Percentiles rank a stretch among this genome's conserved stretches.
phyloP scores from a whole-genome alignment of 1,284 basidiomycete species.

The Marasmius sp. region DNA sequence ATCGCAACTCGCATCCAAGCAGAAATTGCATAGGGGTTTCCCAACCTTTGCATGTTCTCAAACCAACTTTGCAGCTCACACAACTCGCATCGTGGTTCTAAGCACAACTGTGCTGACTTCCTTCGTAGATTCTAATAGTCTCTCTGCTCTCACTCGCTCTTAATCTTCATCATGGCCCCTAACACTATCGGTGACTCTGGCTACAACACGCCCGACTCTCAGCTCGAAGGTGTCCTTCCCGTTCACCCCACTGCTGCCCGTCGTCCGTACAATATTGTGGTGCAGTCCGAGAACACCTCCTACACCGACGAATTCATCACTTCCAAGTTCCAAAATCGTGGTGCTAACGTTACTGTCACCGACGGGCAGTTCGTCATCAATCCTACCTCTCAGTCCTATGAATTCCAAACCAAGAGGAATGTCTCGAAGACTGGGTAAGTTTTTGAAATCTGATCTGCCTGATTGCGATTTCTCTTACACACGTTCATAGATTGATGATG shows the following conservation, averaged over 20 bases:
- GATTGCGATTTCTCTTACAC: constrained; percentile 6
- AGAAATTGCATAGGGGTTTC: constrained; percentile 16
- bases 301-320: constrained; percentile 85
- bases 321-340: constrained; percentile 82
- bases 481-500: constrained; percentile 80
- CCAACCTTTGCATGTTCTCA: constrained; percentile 77
- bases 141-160: constrained; percentile 23
- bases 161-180: constrained; percentile 48
- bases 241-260: constrained; percentile 87
- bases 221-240: constrained; percentile 62
- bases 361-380: constrained; percentile 77
- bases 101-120: constrained; percentile 68
- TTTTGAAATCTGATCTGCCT: constrained; percentile 11
- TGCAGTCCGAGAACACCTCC: constrained; percentile 80
- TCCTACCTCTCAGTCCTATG: constrained; percentile 76
- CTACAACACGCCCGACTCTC: constrained; percentile 64
- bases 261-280: constrained; percentile 75
- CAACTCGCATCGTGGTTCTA: constrained; percentile 75
- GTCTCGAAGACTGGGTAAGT: constrained; percentile 92
- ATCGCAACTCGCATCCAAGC: neutral
- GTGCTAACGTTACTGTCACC: constrained; percentile 70
- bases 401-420: constrained; percentile 90
- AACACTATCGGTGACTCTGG: constrained; percentile 47
- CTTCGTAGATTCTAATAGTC: constrained; percentile 49
- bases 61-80: constrained; percentile 82